Base-by-base conservation (phyloP, 768 basidiomycete genomes). In the Collybia mongolica region DNA sequence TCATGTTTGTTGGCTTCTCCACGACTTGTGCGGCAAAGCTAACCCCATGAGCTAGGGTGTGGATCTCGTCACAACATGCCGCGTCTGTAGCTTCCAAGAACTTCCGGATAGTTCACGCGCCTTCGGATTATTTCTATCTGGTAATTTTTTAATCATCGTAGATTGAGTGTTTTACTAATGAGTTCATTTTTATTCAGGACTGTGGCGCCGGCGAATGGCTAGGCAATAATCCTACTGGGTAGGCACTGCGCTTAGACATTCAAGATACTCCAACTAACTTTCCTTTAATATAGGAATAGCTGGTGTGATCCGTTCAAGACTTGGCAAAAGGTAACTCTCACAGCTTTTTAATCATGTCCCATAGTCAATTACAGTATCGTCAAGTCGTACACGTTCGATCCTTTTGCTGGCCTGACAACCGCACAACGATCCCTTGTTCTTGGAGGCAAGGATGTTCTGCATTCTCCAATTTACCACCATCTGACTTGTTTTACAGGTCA, bases 221-320 rank as follows among this genome's bases (percentile, higher is more conserved):
- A 11, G 86, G 84, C 0, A 64, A 76, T 36, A 53, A 65, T 55
- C 70, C 76, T 1, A 52, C 54, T n/a, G 75, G 67, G 73, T 77
- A 59, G 44, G 71, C 56, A 18, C 44, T 37, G 20, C 35, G 5
- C 8, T 22, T 22, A 5, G 14, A 26, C 26, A 22, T 24, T 44
- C 32, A 6, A 3, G n/a, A 14, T 39, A 36, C 38, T 32, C 11
- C n/a, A 29, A 26, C n/a, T 23, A 32, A n/a, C 23, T 11, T 46
- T 46, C 44, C 14, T 11, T 48, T 36, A 47, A 28, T 24, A n/a
- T 42, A 78, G 80, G 8, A 81, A 81, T 50, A 83, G 81, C 57
- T 88, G 86, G 84, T 88, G 84, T 59, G 85, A 85, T 55, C 85
- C 86, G 0, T 89, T 84, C 79, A 89, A 89, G 66, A 81, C 83